Conservation (phyloP, 148 eudicot genomes). For the Drosera capensis region DNA sequence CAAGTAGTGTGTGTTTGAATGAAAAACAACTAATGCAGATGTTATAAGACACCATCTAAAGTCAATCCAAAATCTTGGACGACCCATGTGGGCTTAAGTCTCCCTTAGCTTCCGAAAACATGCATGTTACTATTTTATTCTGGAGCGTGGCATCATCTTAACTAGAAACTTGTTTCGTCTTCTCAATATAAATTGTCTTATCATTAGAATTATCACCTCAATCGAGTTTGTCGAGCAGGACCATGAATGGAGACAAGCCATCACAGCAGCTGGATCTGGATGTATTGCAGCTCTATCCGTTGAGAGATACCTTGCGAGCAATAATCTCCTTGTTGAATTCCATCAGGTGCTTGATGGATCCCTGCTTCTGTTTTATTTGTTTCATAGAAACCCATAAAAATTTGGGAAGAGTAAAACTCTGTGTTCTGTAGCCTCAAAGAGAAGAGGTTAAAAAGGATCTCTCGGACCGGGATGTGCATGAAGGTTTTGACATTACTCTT, state of each 20-base stretch:
- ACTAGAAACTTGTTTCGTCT: not conserved
- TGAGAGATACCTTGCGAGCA: constrained; percentile 92
- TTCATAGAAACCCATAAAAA: not conserved
- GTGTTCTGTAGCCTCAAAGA: constrained; percentile 38
- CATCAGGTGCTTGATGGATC: constrained; percentile 56
- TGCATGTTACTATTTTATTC: too few relatives aligned
- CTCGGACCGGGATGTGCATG: constrained; percentile 56
- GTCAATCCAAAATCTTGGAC: too few relatives aligned
- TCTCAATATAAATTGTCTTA: not conserved
- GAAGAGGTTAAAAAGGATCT: constrained; percentile 79
- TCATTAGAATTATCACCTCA: not conserved
- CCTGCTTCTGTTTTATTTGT: not conserved
- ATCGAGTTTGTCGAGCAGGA: constrained; percentile 29
- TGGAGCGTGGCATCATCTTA: too few relatives aligned
- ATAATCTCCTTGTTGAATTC: constrained; percentile 75
- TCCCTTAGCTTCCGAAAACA: too few relatives aligned
- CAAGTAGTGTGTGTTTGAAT: too few relatives aligned
- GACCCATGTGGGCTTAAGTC: too few relatives aligned
- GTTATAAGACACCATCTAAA: too few relatives aligned
- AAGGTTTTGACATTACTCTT: constrained; percentile 56
- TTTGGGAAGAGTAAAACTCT: not conserved
- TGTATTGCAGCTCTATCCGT: constrained; percentile 95
- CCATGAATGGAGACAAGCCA: constrained; percentile 85
- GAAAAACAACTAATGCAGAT: too few relatives aligned
- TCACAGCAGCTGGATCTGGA: constrained; percentile 90